Percentiles rank a stretch among this genome's conserved stretches.
Evolutionary conservation across 495 filamentous ascomycete genomes (phyloP).

Genomic region (Penicillium nucicola): DNA sequence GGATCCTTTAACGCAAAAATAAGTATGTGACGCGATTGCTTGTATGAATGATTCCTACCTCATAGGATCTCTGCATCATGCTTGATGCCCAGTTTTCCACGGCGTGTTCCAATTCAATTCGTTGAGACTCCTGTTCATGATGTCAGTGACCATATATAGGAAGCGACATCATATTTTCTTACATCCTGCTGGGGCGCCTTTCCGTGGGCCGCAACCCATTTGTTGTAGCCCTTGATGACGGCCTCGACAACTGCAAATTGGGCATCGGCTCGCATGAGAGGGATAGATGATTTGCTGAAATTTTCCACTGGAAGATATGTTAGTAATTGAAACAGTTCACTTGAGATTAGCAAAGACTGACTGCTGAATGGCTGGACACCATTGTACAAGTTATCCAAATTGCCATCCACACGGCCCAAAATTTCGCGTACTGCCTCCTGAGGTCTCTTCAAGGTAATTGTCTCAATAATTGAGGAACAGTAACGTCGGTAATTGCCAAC

Average conservation of each 20-base stretch:
- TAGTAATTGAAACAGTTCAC: constrained; percentile 15
- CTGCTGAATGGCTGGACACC: constrained; percentile 65
- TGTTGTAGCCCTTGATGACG: constrained; percentile 83
- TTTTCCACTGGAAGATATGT: constrained; percentile 50
- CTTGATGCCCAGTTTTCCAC: constrained; percentile 80
- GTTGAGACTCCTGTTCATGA: constrained; percentile 53
- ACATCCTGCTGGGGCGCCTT: constrained; percentile 56
- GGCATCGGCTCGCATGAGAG: constrained; percentile 77
- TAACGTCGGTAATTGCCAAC: constrained; percentile 96
- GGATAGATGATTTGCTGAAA: constrained; percentile 77
- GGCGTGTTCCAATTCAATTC: constrained; percentile 57
- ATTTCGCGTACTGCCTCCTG: constrained; percentile 87
- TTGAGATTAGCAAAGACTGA: constrained; percentile 33
- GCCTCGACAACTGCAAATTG: constrained; percentile 88
- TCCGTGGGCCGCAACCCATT: constrained; percentile 62
- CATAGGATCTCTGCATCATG: constrained; percentile 70
- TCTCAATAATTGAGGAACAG: constrained; percentile 79
- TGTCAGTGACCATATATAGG: constrained; percentile 8
- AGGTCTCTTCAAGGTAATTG: constrained; percentile 72
- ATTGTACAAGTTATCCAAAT: constrained; percentile 72
- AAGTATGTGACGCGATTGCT: background rate
- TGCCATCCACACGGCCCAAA: constrained; percentile 67
- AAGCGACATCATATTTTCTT: constrained; percentile 9
- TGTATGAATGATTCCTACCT: constrained; percentile 52
- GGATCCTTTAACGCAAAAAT: constrained; percentile 59